These are phyloP conservation scores for Panaeolus cyanescens DNA, from an alignment of 768 basidiomycete genomes.

Conservation along the genomic window DNA sequence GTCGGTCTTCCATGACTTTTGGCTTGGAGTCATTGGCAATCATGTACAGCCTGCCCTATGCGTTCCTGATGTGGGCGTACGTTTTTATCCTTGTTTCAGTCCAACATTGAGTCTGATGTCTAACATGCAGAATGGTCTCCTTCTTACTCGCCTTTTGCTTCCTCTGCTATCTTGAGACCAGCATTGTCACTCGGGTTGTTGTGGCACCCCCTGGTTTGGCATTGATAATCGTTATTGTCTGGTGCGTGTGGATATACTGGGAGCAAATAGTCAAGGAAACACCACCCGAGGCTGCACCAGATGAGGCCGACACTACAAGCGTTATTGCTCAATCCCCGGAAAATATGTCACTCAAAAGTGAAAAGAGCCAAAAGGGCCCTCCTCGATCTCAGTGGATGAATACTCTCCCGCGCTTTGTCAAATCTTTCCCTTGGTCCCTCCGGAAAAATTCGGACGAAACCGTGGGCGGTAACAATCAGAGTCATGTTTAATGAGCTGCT, in stretches of 20 bases:
- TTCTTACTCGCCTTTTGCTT: slow-evolving; percentile 26
- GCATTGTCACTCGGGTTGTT: slow-evolving; percentile 13
- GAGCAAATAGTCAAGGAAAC: background rate
- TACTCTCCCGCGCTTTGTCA: background rate
- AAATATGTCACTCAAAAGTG: background rate
- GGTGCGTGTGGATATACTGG: slow-evolving; percentile 25
- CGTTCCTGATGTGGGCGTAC: slow-evolving; percentile 29
- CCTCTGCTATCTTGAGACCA: slow-evolving; percentile 26
- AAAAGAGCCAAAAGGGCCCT: background rate
- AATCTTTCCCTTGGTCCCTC: background rate
- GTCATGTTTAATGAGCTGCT: background rate
- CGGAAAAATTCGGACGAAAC: background rate
- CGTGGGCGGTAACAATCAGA: background rate
- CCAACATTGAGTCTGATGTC: background rate
- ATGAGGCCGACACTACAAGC: background rate
- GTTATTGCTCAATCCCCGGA: background rate
- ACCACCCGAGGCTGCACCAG: background rate
- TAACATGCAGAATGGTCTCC: slow-evolving; percentile 18
- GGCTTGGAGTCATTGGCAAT: slow-evolving; percentile 26
- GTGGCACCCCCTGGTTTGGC: slow-evolving; percentile 12
- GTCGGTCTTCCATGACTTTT: background rate
- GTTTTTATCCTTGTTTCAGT: background rate
- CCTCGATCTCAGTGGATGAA: background rate
- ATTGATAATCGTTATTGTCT: slow-evolving; percentile 17
- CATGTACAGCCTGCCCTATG: slow-evolving; percentile 28